phyloP scores from a whole-genome alignment of 805 yeast species.

The Starmerella riodocensis region DNA sequence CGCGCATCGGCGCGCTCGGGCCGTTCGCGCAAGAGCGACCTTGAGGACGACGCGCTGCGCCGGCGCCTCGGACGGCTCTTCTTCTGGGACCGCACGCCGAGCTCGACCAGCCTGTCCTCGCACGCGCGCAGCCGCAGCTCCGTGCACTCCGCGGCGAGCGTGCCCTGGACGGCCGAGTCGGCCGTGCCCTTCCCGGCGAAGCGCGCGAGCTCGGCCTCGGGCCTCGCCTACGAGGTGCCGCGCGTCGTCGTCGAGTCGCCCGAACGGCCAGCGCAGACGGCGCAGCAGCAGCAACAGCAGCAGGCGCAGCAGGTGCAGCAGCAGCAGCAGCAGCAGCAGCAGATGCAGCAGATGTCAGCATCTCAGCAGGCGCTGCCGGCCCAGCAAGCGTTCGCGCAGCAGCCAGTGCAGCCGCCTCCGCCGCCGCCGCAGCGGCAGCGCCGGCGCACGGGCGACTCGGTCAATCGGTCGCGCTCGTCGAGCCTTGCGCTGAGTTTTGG shows the following conservation, averaged over 20 bases:
- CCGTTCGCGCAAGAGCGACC: too few relatives aligned
- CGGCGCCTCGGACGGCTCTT: too few relatives aligned
- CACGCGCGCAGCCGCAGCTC: background rate
- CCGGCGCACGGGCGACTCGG: background rate
- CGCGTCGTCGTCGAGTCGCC: too few relatives aligned
- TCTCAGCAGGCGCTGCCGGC: too few relatives aligned
- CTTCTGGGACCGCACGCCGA: slow-evolving; percentile 5
- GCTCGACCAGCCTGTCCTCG: background rate
- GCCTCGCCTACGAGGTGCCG: too few relatives aligned
- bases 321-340: background rate
- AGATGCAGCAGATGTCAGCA: too few relatives aligned
- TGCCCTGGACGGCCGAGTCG: background rate
- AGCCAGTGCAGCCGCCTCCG: too few relatives aligned
- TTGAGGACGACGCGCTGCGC: too few relatives aligned
- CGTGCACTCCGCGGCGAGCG: background rate
- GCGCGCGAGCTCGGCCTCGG: too few relatives aligned
- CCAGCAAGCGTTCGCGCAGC: too few relatives aligned
- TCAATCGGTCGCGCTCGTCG: slow-evolving; percentile 3
- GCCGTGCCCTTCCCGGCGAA: slow-evolving; percentile 8
- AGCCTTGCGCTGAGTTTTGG: slow-evolving; percentile 1
- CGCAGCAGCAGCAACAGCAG: background rate
- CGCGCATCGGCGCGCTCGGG: too few relatives aligned
- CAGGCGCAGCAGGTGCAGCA: background rate
- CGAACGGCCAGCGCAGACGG: too few relatives aligned
- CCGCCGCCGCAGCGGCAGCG: background rate